These are phyloP conservation scores for Exophiala alcalophila DNA, from an alignment of 2,329 filamentous ascomycete genomes.

Conservation along the genomic window DNA sequence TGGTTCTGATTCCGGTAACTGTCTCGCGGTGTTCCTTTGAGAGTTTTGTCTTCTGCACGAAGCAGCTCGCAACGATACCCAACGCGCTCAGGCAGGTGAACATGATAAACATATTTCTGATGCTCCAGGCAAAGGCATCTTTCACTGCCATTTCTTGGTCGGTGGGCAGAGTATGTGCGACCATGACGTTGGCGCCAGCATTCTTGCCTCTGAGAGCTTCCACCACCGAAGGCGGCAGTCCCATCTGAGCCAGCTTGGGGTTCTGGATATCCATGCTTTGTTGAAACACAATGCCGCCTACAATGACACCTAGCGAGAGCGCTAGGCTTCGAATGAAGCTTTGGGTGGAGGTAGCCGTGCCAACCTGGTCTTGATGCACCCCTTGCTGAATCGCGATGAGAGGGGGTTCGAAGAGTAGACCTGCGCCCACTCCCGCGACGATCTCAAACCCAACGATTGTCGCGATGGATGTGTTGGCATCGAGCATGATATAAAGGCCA, in stretches of 20 bases:
- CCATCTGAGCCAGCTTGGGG: conserved; percentile 25
- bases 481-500: conserved; percentile 48
- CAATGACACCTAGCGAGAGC: conserved; percentile 57
- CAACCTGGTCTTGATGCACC: conserved; percentile 49
- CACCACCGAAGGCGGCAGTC: conserved; percentile 29
- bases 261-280: conserved; percentile 35
- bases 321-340: conserved; percentile 59
- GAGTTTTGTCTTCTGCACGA: conserved; percentile 40
- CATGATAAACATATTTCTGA: conserved; percentile 53
- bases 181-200: conserved; percentile 34
- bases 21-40: conserved; percentile 43
- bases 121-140: conserved; percentile 41
- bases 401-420: conserved; percentile 54
- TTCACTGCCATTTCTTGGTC: conserved; percentile 40
- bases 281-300: conserved; percentile 53
- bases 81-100: conserved; percentile 20
- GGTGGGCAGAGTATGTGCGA: conserved; percentile 29
- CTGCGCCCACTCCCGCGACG: conserved; percentile 43
- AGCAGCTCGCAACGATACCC: conserved; percentile 31
- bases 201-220: conserved; percentile 26
- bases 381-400: conserved; percentile 56
- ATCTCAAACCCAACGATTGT: conserved; percentile 44
- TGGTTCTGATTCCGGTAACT: conserved; percentile 46
- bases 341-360: conserved; percentile 61
- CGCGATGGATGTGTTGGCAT: conserved; percentile 44